Evolutionary conservation across 352 stramenopile genomes (phyloP).

Genomic region (Globisporangium ultimum): DNA sequence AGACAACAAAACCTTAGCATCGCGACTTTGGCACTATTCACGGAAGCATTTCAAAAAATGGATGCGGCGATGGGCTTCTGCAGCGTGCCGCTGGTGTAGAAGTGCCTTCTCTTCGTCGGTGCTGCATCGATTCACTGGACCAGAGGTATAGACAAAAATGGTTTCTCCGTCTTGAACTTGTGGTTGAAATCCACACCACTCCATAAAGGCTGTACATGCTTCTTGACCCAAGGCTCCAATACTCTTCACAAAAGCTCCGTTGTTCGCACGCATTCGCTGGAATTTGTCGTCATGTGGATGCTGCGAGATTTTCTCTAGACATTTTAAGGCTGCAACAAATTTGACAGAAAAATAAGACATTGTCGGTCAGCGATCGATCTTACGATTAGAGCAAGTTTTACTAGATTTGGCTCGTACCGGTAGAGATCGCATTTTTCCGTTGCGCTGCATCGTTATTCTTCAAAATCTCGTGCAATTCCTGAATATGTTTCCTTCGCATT

Average conservation of each 20-base stretch:
- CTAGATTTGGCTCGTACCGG: constrained; percentile 18
- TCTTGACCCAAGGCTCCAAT: constrained; percentile 22
- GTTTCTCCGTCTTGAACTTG: constrained; percentile 22
- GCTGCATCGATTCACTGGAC: not conserved
- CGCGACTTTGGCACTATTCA: not conserved
- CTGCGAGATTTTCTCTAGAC: constrained; percentile 61
- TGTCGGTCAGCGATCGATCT: no score
- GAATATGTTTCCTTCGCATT: constrained; percentile 16
- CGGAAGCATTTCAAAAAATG: constrained; percentile 7
- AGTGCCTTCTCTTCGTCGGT: constrained; percentile 4
- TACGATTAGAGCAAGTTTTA: no score
- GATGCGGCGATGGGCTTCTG: constrained; percentile 6
- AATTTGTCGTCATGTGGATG: constrained; percentile 59
- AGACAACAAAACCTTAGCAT: no score
- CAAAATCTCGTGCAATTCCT: constrained; percentile 22
- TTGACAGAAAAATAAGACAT: not conserved
- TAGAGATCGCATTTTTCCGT: constrained; percentile 26
- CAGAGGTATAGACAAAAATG: constrained; percentile 35
- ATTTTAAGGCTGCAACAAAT: constrained; percentile 35
- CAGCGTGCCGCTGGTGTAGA: not conserved
- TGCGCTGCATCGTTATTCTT: constrained; percentile 9
- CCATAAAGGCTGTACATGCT: constrained; percentile 19
- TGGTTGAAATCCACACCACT: constrained; percentile 56
- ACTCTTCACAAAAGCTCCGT: constrained; percentile 66
- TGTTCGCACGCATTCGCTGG: constrained; percentile 66